Conservation (phyloP, 352 stramenopile species). For the Phytophthora rubi region DNA sequence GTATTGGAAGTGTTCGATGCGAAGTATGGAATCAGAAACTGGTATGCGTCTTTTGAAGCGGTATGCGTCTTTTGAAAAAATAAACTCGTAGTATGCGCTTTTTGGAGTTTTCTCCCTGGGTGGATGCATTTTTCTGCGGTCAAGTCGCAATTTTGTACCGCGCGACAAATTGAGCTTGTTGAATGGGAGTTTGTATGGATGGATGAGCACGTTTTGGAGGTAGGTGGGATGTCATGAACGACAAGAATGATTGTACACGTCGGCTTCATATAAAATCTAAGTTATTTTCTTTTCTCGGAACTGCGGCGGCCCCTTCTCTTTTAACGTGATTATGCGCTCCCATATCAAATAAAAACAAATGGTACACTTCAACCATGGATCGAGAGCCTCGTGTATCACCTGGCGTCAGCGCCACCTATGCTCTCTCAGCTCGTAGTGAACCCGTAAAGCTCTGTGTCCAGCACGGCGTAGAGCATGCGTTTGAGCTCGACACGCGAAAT, state of each 20-base stretch:
- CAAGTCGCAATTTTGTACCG: background rate
- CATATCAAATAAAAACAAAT: conserved; percentile 25
- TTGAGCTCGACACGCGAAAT: conserved; percentile 81
- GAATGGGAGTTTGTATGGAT: background rate
- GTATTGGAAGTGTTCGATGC: no score
- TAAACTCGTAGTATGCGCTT: no score
- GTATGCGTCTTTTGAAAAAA: no score
- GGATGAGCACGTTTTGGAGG: conserved; percentile 9
- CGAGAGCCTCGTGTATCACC: conserved; percentile 10
- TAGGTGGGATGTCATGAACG: background rate
- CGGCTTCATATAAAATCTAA: conserved; percentile 3
- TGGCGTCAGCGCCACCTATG: background rate
- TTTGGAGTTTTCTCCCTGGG: no score
- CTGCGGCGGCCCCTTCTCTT: background rate
- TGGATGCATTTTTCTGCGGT: background rate
- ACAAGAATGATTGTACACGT: conserved; percentile 20
- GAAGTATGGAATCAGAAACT: no score
- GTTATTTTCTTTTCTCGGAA: conserved; percentile 6
- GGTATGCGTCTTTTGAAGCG: no score
- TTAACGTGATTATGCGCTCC: conserved; percentile 22
- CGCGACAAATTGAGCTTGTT: background rate
- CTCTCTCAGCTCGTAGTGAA: conserved; percentile 61
- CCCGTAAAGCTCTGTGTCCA: conserved; percentile 69
- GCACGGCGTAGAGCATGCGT: conserved; percentile 61
- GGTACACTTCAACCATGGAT: conserved; percentile 23